Percentiles rank a stretch among this genome's conserved stretches.
Conservation (phyloP, 108 stramenopile genomes). For the Nitzschia putrida region DNA sequence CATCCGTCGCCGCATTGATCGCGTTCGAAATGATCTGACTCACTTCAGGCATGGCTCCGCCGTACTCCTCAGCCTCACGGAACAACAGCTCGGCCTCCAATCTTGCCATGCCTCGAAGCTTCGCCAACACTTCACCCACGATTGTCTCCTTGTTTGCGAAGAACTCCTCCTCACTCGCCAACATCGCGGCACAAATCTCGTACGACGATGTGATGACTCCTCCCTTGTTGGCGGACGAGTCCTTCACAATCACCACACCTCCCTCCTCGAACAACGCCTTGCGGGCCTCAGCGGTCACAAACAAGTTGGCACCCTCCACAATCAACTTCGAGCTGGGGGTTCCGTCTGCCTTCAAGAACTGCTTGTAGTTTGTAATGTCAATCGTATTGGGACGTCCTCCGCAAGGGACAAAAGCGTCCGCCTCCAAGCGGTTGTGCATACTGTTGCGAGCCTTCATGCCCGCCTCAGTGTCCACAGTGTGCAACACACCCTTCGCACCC, state of each 20-base stretch:
- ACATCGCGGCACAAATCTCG: constrained; percentile 95
- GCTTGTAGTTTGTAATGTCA: constrained; percentile 84
- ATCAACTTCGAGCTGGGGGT: constrained; percentile 87
- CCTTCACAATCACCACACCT: constrained; percentile 96
- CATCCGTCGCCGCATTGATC: constrained; percentile 94
- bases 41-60: constrained; percentile 76
- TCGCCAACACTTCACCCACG: constrained; percentile 90
- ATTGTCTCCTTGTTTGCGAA: constrained; percentile 89
- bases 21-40: constrained; percentile 89
- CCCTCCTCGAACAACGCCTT: constrained; percentile 90
- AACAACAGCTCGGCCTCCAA: constrained; percentile 95
- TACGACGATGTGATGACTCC: constrained; percentile 97
- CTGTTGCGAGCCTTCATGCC: constrained; percentile 93
- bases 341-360: constrained; percentile 82
- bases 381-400: constrained; percentile 97
- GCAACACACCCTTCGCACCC: constrained; percentile 63
- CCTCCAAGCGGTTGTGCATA: constrained; percentile 95
- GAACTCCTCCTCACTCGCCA: constrained; percentile 91
- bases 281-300: constrained; percentile 92
- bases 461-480: constrained; percentile 81
- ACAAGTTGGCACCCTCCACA: constrained; percentile 97
- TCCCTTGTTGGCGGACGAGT: constrained; percentile 98
- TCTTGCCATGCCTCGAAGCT: constrained; percentile 81
- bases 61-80: constrained; percentile 88
- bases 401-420: constrained; percentile 96